Evolutionary conservation across 2,329 filamentous ascomycete species (phyloP), one percentile per base, ranked within the genome.

Genomic region (Fusarium acutatum): DNA sequence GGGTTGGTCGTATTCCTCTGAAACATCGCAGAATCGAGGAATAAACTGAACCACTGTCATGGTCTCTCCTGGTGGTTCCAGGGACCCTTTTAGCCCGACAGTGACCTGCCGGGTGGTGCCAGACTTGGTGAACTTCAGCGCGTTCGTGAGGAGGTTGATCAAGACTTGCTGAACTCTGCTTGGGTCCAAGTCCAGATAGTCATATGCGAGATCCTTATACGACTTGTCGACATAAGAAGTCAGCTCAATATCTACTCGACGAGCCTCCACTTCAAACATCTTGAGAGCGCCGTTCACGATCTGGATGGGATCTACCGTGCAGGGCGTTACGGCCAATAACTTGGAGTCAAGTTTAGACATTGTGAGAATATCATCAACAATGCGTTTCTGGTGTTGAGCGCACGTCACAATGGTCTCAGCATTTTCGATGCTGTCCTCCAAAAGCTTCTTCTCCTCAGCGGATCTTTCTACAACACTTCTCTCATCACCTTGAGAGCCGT

Each of bases 131-230:
- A 95, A 96, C 77, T 96, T 96, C 80, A 96, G 91, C 0, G 93
- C 92, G 76, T 96, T 96, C 13, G 93, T 94, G 14, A 93, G 88
- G 3, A 96, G 86, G 75, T 96, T 96, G 79, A 96, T 94, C 7
- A 95, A 84, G 2, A 95, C 92, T 80, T 96, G 93, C 58, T 93
- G 88, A 56, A 96, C 90, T 30, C 93, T 88, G 22, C 91, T 92
- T 0, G 93, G 91, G 79, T 96, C 94, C 34, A 94, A 81, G 38
- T 86, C 82, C 7, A 95, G 89, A 85, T 90, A 94, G 40, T 92
- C 89, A 38, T 93, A 83, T 1, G 82, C 82, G 4, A 91, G 83
- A 3, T 86, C 82, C 8, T 83, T 83, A 77, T 91, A 93, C 0
- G 91, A 92, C 22, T 87, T 79, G 73, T 92, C 90, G 18, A 93